Evolutionary conservation across 2,329 filamentous ascomycete species (phyloP), one percentile per base, ranked within the genome.

Genomic region (Thielaviopsis populi): DNA sequence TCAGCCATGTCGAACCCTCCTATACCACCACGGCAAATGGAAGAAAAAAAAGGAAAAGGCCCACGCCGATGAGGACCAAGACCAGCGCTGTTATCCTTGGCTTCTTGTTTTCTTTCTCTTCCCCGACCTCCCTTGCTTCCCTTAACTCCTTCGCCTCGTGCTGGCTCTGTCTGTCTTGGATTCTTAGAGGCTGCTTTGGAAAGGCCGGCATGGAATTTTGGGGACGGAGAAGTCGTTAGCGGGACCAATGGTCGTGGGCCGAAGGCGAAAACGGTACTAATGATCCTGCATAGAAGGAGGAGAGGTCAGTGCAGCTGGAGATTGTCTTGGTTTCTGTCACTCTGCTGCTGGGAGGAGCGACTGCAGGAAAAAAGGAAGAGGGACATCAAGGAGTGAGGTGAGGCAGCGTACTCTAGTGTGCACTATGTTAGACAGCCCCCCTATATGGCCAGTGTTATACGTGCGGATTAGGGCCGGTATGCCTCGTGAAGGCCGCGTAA

Each of bases 31-130:
- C 46, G 15, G 2, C 3, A 37, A 37, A 37, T 4, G 30, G 15
- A 30, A 19, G 24, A 56, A 37, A 17, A 46, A 30, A 56, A 33
- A 37, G 33, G 33, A 33, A 33, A 33, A 33, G 3, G 30, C 33
- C 33, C 33, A 37, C 6, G 33, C 10, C 33, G 33, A 37, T 8
- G 3, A 4, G 10, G 33, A 37, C 33, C 33, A 37, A 37, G 42
- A 46, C 42, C 27, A 56, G 53, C 27, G 27, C 27, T 56, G 24
- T n/a, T 56, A 13, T n/a, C 53, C 10, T 30, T 56, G 53, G 53
- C 53, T 56, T 56, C 53, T 56, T 56, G 27, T 56, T 56, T 27
- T 56, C 37, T 56, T 56, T 56, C 53, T 56, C 24, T 56, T 56
- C 53, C 30, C 37, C 8, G n/a, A 33, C 53, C 53, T 56, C 53